A percentile compares a stretch with the other conserved stretches of the same genome.
Conservation (phyloP, 2,329 filamentous ascomycete species). For the Cordyceps cicadae region DNA sequence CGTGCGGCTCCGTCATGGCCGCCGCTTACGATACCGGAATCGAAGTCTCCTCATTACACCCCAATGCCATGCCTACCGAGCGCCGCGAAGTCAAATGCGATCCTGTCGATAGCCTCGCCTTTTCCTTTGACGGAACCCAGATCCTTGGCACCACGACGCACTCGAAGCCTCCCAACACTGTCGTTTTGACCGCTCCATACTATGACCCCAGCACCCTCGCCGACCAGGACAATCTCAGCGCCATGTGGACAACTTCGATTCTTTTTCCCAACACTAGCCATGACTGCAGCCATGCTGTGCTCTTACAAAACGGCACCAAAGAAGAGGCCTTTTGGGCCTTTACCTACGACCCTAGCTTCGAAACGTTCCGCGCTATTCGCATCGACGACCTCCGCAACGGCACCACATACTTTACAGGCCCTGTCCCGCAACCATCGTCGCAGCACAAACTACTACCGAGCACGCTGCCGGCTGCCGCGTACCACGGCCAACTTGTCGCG, state of each 20-base stretch:
- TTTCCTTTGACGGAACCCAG: slow-evolving; percentile 71
- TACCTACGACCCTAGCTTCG: slow-evolving; percentile 67
- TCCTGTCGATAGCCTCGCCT: slow-evolving; percentile 63
- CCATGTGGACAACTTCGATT: slow-evolving; percentile 79
- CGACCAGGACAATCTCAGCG: slow-evolving; percentile 59
- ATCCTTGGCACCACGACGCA: slow-evolving; percentile 66
- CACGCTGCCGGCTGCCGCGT: slow-evolving; percentile 61
- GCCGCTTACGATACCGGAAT: slow-evolving; percentile 84
- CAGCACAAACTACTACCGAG: slow-evolving; percentile 56
- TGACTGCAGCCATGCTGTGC: slow-evolving; percentile 67
- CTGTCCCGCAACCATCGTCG: slow-evolving; percentile 42
- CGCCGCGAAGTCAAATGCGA: slow-evolving; percentile 72
- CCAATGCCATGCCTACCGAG: slow-evolving; percentile 55
- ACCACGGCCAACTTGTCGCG: slow-evolving; percentile 61
- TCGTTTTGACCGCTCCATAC: slow-evolving; percentile 72
- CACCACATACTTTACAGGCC: slow-evolving; percentile 71
- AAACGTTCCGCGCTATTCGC: slow-evolving; percentile 69
- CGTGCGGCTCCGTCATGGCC: slow-evolving; percentile 72
- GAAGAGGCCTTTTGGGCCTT: slow-evolving; percentile 69
- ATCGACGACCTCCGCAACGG: slow-evolving; percentile 68
- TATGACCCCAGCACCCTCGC: slow-evolving; percentile 63
- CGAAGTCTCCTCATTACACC: slow-evolving; percentile 69
- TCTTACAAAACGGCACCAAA: slow-evolving; percentile 53
- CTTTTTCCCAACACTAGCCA: slow-evolving; percentile 74
- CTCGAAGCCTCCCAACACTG: slow-evolving; percentile 57